Percentiles rank a stretch among this genome's conserved stretches.
Evolutionary conservation across 164 flowering plant species (phyloP).

Genomic region (Vitis labrusca): DNA sequence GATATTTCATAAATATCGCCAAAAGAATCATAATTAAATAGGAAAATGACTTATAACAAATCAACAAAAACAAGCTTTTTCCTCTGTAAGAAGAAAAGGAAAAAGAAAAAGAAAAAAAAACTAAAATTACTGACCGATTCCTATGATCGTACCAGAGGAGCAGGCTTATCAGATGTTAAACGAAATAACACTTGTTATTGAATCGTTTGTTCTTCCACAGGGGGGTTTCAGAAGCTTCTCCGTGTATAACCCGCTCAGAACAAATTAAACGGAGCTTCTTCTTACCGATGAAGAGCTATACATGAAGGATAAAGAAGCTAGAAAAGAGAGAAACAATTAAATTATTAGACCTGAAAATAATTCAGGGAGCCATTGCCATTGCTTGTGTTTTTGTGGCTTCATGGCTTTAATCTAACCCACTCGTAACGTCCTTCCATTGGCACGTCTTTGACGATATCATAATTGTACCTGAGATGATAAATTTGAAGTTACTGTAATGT

Average conservation of each 20-base stretch:
- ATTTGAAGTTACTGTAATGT: too few relatives aligned
- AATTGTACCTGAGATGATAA: slow-evolving; percentile 52
- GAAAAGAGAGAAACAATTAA: neutral
- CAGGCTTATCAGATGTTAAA: too few relatives aligned
- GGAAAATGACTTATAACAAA: too few relatives aligned
- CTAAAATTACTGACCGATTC: too few relatives aligned
- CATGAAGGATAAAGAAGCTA: neutral
- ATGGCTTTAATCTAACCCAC: slow-evolving; percentile 52
- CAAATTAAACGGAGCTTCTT: neutral
- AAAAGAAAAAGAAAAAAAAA: too few relatives aligned
- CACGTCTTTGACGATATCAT: slow-evolving; percentile 53
- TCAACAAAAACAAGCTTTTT: too few relatives aligned
- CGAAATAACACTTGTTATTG: neutral
- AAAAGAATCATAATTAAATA: neutral
- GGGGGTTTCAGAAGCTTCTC: neutral
- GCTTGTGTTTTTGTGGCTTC: neutral
- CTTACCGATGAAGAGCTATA: neutral
- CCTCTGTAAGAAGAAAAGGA: too few relatives aligned
- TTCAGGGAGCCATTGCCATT: neutral
- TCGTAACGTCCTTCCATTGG: slow-evolving; percentile 69
- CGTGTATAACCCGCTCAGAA: neutral
- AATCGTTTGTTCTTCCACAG: neutral
- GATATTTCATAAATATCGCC: neutral
- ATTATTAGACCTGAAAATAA: neutral
- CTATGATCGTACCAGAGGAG: too few relatives aligned